A percentile compares a stretch with the other conserved stretches of the same genome.
Evolutionary conservation across 129 eudicot genomes (phyloP).

Genomic region (Apium graveolens): DNA sequence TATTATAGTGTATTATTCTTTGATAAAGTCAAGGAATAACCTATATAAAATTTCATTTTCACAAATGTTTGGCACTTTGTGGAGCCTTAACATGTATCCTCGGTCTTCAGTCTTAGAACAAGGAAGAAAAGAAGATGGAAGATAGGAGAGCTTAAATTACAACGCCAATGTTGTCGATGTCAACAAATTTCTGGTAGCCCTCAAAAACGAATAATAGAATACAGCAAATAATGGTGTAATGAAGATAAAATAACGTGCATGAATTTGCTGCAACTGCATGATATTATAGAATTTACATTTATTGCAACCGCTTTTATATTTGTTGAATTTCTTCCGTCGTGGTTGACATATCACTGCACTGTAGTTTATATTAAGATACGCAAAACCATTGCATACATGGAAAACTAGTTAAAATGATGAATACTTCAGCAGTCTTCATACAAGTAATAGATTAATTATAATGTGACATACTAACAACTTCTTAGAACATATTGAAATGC

Average conservation of each 20-base stretch:
- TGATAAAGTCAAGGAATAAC: no score
- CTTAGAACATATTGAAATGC: not conserved
- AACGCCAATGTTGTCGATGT: not conserved
- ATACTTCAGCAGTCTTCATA: not conserved
- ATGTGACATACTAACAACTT: not conserved
- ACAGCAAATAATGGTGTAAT: not conserved
- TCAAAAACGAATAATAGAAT: not conserved
- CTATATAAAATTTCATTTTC: no score
- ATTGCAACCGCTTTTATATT: not conserved
- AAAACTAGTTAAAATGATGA: not conserved
- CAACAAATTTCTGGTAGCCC: not conserved
- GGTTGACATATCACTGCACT: not conserved
- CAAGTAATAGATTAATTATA: not conserved
- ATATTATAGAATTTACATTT: no score
- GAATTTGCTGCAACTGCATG: not conserved
- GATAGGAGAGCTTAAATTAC: not conserved
- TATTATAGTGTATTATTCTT: no score
- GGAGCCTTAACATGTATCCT: not conserved
- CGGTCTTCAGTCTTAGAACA: not conserved
- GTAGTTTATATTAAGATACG: not conserved
- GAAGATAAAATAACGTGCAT: not conserved
- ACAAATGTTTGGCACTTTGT: not conserved
- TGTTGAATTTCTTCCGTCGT: not conserved
- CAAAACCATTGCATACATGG: no score
- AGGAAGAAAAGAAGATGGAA: not conserved